Evolutionary conservation across 1,139 yeast genomes (phyloP).

Genomic region (Geotrichum citri-aurantii): DNA sequence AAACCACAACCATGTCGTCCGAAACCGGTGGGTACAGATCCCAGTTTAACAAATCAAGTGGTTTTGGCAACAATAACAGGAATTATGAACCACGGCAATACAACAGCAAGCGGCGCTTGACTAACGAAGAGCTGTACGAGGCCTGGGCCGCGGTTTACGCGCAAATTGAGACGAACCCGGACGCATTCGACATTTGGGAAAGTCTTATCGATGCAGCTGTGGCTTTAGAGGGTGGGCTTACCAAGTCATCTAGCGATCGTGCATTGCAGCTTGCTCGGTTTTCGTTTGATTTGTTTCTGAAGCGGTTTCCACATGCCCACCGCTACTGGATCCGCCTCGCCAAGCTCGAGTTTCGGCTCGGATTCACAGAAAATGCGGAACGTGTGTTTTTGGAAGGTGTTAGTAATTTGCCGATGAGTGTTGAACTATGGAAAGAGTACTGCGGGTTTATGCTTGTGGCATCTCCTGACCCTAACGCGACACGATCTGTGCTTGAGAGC

Average conservation of each 20-base stretch:
- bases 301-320: conserved; percentile 61
- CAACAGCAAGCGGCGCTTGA: conserved; percentile 1
- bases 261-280: conserved; percentile 42
- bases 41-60: background rate
- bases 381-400: conserved; percentile 52
- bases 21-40: conserved; percentile 11
- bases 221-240: conserved; percentile 37
- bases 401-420: conserved; percentile 45
- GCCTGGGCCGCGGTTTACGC: conserved; percentile 26
- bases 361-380: conserved; percentile 41
- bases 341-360: conserved; percentile 53
- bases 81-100: conserved; percentile 4
- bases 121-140: conserved; percentile 10
- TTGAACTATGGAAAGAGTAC: conserved; percentile 74
- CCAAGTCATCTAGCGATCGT: conserved; percentile 40
- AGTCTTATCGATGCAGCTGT: conserved; percentile 36
- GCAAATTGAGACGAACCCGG: conserved; percentile 33
- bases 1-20: conserved; percentile 2
- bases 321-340: conserved; percentile 84
- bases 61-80: background rate
- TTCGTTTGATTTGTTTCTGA: conserved; percentile 54
- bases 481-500: conserved; percentile 43
- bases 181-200: conserved; percentile 45
- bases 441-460: conserved; percentile 49
- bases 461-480: conserved; percentile 20